A percentile compares a stretch with the other conserved stretches of the same genome.
phyloP scores from a whole-genome alignment of 2,329 filamentous ascomycete species.

The Shiraia bambusicola region DNA sequence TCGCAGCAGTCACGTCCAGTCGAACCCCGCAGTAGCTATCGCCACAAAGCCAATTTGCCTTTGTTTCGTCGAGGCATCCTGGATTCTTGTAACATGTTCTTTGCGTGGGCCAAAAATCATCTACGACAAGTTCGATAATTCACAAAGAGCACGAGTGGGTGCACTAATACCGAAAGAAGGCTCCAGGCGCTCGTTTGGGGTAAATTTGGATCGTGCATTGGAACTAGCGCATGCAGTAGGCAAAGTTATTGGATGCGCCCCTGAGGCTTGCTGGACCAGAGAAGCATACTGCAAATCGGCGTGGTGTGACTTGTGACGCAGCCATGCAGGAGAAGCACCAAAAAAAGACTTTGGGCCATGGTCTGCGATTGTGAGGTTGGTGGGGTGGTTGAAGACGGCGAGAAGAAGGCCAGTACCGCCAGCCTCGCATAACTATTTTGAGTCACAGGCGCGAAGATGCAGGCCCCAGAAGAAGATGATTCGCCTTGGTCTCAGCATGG shows the following conservation, averaged over 20 bases:
- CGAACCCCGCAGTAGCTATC: no score
- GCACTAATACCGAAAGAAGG: no score
- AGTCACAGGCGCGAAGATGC: no score
- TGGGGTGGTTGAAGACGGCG: no score
- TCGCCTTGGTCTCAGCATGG: background rate
- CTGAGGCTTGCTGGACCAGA: constrained; percentile 1
- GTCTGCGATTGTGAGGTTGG: no score
- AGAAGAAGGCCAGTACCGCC: background rate
- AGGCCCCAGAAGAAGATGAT: background rate
- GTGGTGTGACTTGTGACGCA: background rate
- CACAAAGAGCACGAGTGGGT: background rate
- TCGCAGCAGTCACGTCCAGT: no score
- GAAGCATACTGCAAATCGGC: background rate
- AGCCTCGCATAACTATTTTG: background rate
- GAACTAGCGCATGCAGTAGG: constrained; percentile 15
- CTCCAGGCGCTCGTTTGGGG: constrained; percentile 10
- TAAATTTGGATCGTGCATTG: constrained; percentile 23
- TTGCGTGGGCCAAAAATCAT: background rate
- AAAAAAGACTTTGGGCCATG: no score
- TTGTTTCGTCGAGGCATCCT: constrained; percentile 2
- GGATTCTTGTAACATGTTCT: background rate
- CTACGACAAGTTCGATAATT: background rate
- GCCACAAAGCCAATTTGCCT: no score
- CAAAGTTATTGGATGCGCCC: constrained; percentile 11
- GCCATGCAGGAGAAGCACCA: background rate